These are phyloP conservation scores for Cucurbita pepo DNA, from an alignment of 306 rosid species.

Conservation along the genomic window DNA sequence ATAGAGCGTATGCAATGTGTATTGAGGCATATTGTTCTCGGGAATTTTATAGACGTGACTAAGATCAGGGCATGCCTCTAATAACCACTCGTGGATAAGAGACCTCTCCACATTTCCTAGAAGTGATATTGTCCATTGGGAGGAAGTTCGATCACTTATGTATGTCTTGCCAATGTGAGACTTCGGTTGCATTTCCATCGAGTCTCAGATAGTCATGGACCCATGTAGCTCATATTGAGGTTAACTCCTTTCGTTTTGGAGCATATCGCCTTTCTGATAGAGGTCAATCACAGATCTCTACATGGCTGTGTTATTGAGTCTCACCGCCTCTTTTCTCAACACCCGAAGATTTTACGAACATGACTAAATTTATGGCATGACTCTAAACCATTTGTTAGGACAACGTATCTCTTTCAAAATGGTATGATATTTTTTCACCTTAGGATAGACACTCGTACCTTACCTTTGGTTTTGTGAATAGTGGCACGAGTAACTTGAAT, in stretches of 20 bases:
- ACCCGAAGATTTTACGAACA: neutral
- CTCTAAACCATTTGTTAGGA: neutral
- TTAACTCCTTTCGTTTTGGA: neutral
- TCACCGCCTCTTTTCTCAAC: neutral
- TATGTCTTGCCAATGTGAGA: neutral
- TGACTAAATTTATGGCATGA: neutral
- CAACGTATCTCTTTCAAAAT: neutral
- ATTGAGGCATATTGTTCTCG: neutral
- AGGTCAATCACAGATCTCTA: too few species aligned
- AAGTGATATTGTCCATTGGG: neutral
- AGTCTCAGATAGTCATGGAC: neutral
- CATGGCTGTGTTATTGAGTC: neutral
- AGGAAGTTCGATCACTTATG: neutral
- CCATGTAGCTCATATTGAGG: neutral
- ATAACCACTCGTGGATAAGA: neutral
- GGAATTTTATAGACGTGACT: neutral
- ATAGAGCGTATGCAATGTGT: neutral
- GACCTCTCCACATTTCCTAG: too few species aligned
- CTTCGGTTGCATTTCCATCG: neutral
- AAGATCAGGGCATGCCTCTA: neutral
- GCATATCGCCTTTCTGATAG: neutral
- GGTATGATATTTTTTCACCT: neutral
- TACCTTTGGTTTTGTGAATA: neutral
- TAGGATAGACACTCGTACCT: neutral
- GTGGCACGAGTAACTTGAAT: too few species aligned